Percentiles rank a stretch among this genome's conserved stretches.
Evolutionary conservation across 441 rosid species (phyloP).

Genomic region (Hura crepitans): DNA sequence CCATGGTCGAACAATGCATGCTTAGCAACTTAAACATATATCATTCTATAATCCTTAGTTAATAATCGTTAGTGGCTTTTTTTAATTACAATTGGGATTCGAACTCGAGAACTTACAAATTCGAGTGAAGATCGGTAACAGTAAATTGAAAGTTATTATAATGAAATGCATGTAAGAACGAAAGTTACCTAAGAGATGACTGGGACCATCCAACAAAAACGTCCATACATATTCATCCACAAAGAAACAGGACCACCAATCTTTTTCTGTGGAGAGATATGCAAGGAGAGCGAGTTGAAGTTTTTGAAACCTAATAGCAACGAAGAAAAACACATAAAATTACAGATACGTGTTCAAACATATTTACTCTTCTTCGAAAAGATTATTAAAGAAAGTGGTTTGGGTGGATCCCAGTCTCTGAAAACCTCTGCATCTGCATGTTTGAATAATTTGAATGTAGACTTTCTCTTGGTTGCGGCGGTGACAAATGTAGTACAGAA

Average conservation of each 20-base stretch:
- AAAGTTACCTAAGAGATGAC: constrained; percentile 23
- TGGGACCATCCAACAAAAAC: constrained; percentile 39
- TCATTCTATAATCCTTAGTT: no score
- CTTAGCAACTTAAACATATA: background rate
- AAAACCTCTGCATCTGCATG: background rate
- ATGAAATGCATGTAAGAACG: no score
- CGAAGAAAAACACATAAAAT: no score
- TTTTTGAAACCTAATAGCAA: constrained; percentile 26
- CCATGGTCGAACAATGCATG: constrained; percentile 37
- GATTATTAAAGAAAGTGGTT: background rate
- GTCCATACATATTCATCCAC: constrained; percentile 16
- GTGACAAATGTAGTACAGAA: background rate
- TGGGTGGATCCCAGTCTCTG: constrained; percentile 12
- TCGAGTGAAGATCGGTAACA: no score
- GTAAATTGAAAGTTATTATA: constrained; percentile 22
- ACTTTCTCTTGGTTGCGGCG: background rate
- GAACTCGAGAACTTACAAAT: no score
- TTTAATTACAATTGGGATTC: no score
- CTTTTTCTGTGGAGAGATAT: constrained; percentile 25
- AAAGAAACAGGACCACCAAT: constrained; percentile 39
- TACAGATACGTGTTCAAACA: constrained; percentile 25
- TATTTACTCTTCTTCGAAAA: constrained; percentile 18
- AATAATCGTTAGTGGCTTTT: no score
- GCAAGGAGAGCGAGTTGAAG: constrained; percentile 35
- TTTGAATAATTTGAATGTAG: background rate